Conservation (phyloP, 345 rosid species). For the Dimocarpus longan region DNA sequence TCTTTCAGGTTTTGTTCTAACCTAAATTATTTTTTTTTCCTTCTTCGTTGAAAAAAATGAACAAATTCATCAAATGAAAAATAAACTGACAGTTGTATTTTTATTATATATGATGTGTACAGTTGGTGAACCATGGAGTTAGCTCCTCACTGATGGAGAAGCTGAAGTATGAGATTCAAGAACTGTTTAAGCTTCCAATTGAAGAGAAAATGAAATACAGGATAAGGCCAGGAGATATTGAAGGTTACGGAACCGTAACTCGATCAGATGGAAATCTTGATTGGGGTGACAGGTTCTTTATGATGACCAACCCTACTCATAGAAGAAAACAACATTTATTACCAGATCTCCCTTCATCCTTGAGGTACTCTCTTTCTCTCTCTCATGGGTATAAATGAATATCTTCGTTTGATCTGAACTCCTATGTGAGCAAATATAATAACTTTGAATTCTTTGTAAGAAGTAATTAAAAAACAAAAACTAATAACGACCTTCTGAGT, state of each 20-base stretch:
- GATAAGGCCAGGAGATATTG: constrained; percentile 23
- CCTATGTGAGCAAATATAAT: too few relatives aligned
- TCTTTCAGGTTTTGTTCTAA: constrained; percentile 36
- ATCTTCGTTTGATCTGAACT: too few relatives aligned
- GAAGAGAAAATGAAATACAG: constrained; percentile 40
- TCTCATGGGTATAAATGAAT: not conserved
- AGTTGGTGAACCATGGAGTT: constrained; percentile 47
- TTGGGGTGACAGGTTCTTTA: constrained; percentile 39
- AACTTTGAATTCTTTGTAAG: too few relatives aligned
- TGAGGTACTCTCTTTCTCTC: constrained; percentile 30
- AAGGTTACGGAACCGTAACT: constrained; percentile 26
- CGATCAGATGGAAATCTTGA: constrained; percentile 29
- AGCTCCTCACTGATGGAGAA: constrained; percentile 14
- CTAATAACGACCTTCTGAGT: too few relatives aligned
- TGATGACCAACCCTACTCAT: constrained; percentile 34
- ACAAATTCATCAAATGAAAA: not conserved
- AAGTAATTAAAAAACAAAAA: too few relatives aligned
- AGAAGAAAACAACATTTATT: constrained; percentile 39
- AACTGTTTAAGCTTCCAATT: constrained; percentile 34
- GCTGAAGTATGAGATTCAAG: constrained; percentile 29
- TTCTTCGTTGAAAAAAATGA: not conserved
- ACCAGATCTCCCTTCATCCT: constrained; percentile 42
- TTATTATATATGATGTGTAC: not conserved
- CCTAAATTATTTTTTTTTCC: not conserved
- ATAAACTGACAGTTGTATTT: not conserved